phyloP scores from a whole-genome alignment of 176 grass and related monocot genomes.

The Rhipidocladum racemiflorum region DNA sequence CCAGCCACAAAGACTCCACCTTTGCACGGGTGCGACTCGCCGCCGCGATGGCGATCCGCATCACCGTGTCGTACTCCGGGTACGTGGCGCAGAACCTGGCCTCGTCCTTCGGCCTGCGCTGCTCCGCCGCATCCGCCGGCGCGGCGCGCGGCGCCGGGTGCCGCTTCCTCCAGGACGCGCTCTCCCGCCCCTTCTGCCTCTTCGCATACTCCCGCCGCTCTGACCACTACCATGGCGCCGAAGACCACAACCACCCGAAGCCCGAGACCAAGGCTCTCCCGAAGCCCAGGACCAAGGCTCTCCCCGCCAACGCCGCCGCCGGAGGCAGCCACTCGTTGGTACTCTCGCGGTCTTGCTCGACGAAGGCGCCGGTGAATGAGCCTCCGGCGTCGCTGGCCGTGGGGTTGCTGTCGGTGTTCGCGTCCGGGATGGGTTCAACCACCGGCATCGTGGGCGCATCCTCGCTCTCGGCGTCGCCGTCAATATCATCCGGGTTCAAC shows the following conservation, averaged over 20 bases:
- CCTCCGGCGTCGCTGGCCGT: slow-evolving; percentile 33
- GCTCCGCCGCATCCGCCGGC: slow-evolving; percentile 42
- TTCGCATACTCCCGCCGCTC: slow-evolving; percentile 45
- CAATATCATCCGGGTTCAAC: slow-evolving; percentile 56
- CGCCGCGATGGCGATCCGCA: slow-evolving; percentile 83
- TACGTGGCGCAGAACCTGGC: slow-evolving; percentile 77
- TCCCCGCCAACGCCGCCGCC: background rate
- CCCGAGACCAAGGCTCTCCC: slow-evolving; percentile 22
- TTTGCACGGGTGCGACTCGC: background rate
- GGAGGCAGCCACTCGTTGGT: slow-evolving; percentile 24
- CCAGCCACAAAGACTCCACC: background rate
- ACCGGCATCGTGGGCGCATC: slow-evolving; percentile 20
- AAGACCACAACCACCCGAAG: slow-evolving; percentile 42
- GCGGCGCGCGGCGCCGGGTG: slow-evolving; percentile 33
- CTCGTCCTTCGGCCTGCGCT: slow-evolving; percentile 58
- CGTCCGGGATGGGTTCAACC: slow-evolving; percentile 36
- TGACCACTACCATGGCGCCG: slow-evolving; percentile 31
- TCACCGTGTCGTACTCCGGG: slow-evolving; percentile 78
- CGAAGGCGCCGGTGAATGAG: slow-evolving; percentile 16
- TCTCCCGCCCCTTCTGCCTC: slow-evolving; percentile 51
- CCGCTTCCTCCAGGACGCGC: slow-evolving; percentile 56
- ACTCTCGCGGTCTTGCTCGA: slow-evolving; percentile 6
- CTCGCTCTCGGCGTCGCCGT: slow-evolving; percentile 52
- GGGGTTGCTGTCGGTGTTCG: slow-evolving; percentile 54
- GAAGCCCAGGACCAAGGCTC: slow-evolving; percentile 21